These are phyloP conservation scores for Esteya vermicola DNA, from an alignment of 2,329 filamentous ascomycete genomes.

Conservation along the genomic window DNA sequence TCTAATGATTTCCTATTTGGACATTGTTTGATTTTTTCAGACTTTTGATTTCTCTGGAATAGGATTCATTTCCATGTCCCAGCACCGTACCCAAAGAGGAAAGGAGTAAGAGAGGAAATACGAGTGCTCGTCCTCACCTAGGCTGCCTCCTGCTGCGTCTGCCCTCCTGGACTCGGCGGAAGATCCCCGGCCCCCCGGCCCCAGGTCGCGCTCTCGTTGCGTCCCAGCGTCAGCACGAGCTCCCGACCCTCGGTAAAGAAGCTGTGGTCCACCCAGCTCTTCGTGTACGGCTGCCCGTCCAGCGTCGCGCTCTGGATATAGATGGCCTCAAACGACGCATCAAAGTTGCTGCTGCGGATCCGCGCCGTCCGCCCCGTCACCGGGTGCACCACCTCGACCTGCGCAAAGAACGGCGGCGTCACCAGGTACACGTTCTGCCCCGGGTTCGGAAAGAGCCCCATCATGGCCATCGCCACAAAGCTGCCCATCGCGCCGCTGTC, in stretches of 20 bases:
- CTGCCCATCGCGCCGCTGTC: slow-evolving; percentile 58
- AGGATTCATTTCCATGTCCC: too few relatives aligned
- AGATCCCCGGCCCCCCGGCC: slow-evolving; percentile 44
- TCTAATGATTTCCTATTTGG: too few relatives aligned
- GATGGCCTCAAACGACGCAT: slow-evolving; percentile 37
- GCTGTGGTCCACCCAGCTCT: slow-evolving; percentile 53
- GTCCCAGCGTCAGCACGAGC: slow-evolving; percentile 47
- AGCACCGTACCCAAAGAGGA: too few relatives aligned
- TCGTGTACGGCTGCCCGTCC: slow-evolving; percentile 43
- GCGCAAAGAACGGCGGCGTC: slow-evolving; percentile 51
- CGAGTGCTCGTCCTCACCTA: not conserved
- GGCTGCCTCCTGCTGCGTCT: not conserved
- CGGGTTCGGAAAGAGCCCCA: slow-evolving; percentile 55
- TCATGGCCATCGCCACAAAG: slow-evolving; percentile 52
- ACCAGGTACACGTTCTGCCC: slow-evolving; percentile 62
- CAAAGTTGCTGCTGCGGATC: slow-evolving; percentile 47
- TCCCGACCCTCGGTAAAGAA: slow-evolving; percentile 53
- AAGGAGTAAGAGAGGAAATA: not conserved
- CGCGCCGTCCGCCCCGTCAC: slow-evolving; percentile 45
- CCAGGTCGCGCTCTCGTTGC: slow-evolving; percentile 45
- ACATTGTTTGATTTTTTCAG: too few relatives aligned
- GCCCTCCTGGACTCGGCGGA: slow-evolving; percentile 32
- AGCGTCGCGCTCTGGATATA: slow-evolving; percentile 53
- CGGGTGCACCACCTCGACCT: slow-evolving; percentile 41
- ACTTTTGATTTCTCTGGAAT: too few relatives aligned